Conservation (phyloP, 768 basidiomycete genomes). For the Boletus pseudo-olivaceus region DNA sequence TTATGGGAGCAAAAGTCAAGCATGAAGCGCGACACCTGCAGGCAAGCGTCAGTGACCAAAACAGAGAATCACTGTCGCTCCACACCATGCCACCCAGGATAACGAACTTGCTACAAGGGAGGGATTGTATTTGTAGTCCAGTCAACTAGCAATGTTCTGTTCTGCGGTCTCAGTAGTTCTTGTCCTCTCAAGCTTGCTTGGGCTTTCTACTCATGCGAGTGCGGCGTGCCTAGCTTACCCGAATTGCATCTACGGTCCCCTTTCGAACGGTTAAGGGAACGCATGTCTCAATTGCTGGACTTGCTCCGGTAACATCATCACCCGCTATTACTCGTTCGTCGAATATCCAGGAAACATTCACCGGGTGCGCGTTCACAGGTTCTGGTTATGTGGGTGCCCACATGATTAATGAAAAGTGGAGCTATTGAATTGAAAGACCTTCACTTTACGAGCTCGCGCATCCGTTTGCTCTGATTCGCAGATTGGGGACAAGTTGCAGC, state of each 20-base stretch:
- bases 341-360: slow-evolving; percentile 11
- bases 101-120: background rate
- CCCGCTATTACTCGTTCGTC: slow-evolving; percentile 10
- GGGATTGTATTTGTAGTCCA: background rate
- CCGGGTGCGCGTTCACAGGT: background rate
- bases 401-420: background rate
- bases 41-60: background rate
- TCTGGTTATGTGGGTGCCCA: background rate
- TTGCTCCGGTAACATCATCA: slow-evolving; percentile 3
- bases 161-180: background rate
- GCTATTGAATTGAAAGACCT: background rate
- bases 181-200: background rate
- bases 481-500: slow-evolving; percentile 2
- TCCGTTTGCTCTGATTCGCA: background rate
- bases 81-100: background rate
- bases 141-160: background rate
- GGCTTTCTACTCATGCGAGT: background rate
- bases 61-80: background rate
- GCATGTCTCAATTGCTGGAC: slow-evolving; percentile 11
- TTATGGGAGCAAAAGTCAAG: background rate
- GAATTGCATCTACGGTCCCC: slow-evolving; percentile 1
- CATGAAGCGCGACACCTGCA: background rate
- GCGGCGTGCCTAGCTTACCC: slow-evolving; percentile 2
- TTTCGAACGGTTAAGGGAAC: background rate
- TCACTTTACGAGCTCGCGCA: background rate